phyloP scores from a whole-genome alignment of 2,329 filamentous ascomycete genomes.

The Aspergillus costaricaensis region DNA sequence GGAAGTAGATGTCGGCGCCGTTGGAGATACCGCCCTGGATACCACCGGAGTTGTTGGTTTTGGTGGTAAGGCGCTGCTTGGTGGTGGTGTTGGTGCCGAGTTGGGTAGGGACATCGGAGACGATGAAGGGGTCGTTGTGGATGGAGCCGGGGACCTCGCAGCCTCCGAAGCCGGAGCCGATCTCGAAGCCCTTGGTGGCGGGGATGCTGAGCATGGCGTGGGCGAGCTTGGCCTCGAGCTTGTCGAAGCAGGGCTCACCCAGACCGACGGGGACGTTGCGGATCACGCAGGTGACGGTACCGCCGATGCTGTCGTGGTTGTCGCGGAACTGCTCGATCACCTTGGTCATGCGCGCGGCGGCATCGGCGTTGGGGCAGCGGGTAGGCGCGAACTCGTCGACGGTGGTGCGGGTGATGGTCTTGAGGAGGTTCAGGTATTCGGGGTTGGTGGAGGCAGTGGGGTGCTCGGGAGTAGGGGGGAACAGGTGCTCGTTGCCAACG shows the following conservation, averaged over 20 bases:
- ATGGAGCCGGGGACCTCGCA: slow-evolving; percentile 82
- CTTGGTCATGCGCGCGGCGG: slow-evolving; percentile 71
- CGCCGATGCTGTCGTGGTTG: slow-evolving; percentile 83
- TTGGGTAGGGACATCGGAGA: slow-evolving; percentile 40
- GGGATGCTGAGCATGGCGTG: slow-evolving; percentile 96
- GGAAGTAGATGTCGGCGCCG: slow-evolving; percentile 91
- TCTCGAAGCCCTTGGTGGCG: slow-evolving; percentile 92
- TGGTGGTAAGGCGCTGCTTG: slow-evolving; percentile 70
- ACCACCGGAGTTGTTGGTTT: slow-evolving; percentile 92
- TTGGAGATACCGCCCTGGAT: slow-evolving; percentile 96
- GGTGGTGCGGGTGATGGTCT: slow-evolving; percentile 69
- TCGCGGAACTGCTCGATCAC: slow-evolving; percentile 77
- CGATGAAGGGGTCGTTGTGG: slow-evolving; percentile 88
- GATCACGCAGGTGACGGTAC: slow-evolving; percentile 92
- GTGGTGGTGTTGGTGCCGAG: slow-evolving; percentile 18
- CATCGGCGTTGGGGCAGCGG: slow-evolving; percentile 73
- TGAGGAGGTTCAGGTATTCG: slow-evolving; percentile 72
- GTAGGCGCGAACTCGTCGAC: slow-evolving; percentile 87
- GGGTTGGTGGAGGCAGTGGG: slow-evolving; percentile 74
- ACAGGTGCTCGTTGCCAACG: slow-evolving; percentile 77
- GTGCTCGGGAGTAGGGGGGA: slow-evolving; percentile 68
- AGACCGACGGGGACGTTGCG: slow-evolving; percentile 80
- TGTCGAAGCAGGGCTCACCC: slow-evolving; percentile 93
- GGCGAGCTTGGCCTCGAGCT: slow-evolving; percentile 85
- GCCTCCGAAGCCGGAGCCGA: slow-evolving; percentile 89